Conservation (phyloP, 2,329 filamentous ascomycete species). For the Thielaviopsis punctulata region DNA sequence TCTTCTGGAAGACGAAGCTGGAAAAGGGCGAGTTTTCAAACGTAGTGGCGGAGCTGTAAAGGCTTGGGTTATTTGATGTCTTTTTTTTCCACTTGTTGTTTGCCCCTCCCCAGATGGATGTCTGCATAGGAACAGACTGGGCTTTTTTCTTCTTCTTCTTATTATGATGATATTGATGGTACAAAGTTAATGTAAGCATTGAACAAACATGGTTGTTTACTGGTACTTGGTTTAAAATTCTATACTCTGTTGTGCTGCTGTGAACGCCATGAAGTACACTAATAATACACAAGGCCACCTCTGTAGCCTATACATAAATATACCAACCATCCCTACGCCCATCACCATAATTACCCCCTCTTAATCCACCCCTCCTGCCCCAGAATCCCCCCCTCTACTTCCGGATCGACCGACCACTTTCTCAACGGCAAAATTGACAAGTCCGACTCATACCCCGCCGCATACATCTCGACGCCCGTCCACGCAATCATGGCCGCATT, state of each 20-base stretch:
- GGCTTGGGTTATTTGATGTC: background rate
- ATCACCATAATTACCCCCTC: no score
- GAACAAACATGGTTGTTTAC: no score
- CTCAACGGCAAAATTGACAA: slow-evolving; percentile 41
- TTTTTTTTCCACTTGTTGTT: slow-evolving; percentile 3
- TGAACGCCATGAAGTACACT: no score
- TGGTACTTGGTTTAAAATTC: no score
- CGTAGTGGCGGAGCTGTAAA: slow-evolving; percentile 58
- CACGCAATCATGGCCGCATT: slow-evolving; percentile 98
- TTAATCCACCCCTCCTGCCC: slow-evolving; percentile 34
- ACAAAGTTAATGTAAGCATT: slow-evolving; percentile 9
- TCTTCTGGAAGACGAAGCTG: slow-evolving; percentile 99
- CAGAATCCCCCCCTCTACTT: slow-evolving; percentile 45
- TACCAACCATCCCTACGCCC: no score
- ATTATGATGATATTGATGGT: slow-evolving; percentile 10
- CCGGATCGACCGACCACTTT: slow-evolving; percentile 59
- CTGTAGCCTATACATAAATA: no score
- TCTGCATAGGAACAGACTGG: slow-evolving; percentile 7
- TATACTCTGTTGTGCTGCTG: no score
- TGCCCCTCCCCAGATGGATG: slow-evolving; percentile 3
- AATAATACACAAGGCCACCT: no score
- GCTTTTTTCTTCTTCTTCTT: no score
- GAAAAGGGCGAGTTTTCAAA: slow-evolving; percentile 98
- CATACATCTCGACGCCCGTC: slow-evolving; percentile 83
- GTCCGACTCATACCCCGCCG: slow-evolving; percentile 52